phyloP scores from a whole-genome alignment of 2,329 filamentous ascomycete species.

The Paecilomyces fulvus region DNA sequence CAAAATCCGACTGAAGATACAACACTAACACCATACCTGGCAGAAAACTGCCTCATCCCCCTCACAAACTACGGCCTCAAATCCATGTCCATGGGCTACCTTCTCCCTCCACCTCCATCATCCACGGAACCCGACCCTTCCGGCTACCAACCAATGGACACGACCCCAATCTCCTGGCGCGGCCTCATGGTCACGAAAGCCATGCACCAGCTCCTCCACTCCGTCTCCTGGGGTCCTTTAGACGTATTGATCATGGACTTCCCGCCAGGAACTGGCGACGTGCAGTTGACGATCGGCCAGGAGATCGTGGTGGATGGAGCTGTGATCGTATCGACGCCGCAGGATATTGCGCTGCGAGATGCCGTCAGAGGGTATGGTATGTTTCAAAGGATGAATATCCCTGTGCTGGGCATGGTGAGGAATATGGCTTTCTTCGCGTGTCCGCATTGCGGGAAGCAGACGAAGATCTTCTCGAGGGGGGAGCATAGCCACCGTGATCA shows the following conservation, averaged over 20 bases:
- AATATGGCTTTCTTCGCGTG: conserved; percentile 86
- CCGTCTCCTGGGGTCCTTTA: conserved; percentile 85
- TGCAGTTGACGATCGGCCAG: conserved; percentile 93
- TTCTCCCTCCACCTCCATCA: conserved; percentile 46
- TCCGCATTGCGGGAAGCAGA: conserved; percentile 65
- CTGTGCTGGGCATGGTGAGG: conserved; percentile 74
- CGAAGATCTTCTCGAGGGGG: conserved; percentile 60
- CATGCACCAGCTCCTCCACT: conserved; percentile 86
- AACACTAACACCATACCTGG: background rate
- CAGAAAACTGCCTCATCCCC: conserved; percentile 59
- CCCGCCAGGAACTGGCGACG: conserved; percentile 90
- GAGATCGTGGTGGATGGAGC: conserved; percentile 79
- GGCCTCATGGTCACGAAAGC: conserved; percentile 98
- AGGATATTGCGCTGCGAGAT: conserved; percentile 86
- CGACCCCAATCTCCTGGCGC: conserved; percentile 82
- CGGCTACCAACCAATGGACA: conserved; percentile 30
- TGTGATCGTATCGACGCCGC: conserved; percentile 85
- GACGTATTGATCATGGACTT: conserved; percentile 86
- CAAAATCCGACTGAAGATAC: background rate
- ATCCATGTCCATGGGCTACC: conserved; percentile 98
- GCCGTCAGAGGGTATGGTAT: conserved; percentile 87
- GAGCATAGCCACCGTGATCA: conserved; percentile 13
- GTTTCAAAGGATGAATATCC: conserved; percentile 77
- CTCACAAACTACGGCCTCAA: conserved; percentile 92
- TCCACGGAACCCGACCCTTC: conserved; percentile 45